A percentile compares a stretch with the other conserved stretches of the same genome.
Evolutionary conservation across 2,329 filamentous ascomycete species (phyloP).

Genomic region (Claviceps cyperi): DNA sequence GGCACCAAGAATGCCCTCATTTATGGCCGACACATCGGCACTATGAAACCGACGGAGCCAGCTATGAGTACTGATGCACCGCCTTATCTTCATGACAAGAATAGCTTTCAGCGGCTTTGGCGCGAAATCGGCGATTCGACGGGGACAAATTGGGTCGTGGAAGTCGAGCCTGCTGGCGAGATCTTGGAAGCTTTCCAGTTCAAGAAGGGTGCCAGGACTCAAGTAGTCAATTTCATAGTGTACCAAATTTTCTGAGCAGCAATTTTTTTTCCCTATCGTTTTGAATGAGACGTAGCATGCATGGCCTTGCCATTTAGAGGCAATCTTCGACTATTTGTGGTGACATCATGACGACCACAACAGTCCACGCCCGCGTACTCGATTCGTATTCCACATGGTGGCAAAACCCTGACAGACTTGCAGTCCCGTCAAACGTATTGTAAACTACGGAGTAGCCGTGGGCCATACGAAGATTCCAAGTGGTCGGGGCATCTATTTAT

Average conservation of each 20-base stretch:
- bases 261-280: not conserved
- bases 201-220: conserved; percentile 10
- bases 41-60: conserved; percentile 12
- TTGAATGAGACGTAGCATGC: not conserved
- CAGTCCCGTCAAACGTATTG: too few relatives aligned
- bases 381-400: too few relatives aligned
- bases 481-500: too few relatives aligned
- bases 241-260: conserved; percentile 16
- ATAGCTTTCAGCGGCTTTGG: conserved; percentile 39
- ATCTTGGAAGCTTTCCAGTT: conserved; percentile 11
- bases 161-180: conserved; percentile 21
- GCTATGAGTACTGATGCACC: conserved; percentile 13
- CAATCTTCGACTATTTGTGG: not conserved
- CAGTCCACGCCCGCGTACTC: too few relatives aligned
- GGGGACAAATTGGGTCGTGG: conserved; percentile 33
- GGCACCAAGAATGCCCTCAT: conserved; percentile 31
- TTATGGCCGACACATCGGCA: conserved; percentile 37
- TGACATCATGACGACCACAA: too few relatives aligned
- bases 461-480: too few relatives aligned
- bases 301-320: not conserved
- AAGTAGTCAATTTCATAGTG: conserved; percentile 20
- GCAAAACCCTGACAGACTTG: too few relatives aligned
- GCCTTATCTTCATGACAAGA: conserved; percentile 31
- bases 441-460: too few relatives aligned
- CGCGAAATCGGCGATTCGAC: conserved; percentile 35